Conservation (phyloP, 768 basidiomycete species). For the Tricholoma flavovirens region DNA sequence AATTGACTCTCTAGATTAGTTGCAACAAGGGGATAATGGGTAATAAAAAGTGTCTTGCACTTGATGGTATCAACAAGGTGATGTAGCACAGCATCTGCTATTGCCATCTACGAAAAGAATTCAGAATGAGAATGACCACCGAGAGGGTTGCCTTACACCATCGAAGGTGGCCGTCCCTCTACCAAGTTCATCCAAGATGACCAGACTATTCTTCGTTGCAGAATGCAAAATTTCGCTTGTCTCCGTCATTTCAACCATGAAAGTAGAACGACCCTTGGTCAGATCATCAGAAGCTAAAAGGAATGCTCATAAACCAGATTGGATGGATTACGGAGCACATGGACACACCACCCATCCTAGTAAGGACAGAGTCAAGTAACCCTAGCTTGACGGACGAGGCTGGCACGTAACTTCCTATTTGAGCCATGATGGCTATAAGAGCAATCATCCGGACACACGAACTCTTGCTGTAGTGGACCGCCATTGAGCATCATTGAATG, state of each 20-base stretch:
- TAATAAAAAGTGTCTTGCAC: constrained; percentile 86
- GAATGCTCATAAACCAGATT: constrained; percentile 2
- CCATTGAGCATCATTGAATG: not conserved
- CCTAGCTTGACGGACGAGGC: constrained; percentile 67
- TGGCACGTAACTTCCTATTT: constrained; percentile 93
- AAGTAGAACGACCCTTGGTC: constrained; percentile 81
- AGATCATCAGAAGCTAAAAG: constrained; percentile 78
- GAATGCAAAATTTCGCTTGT: constrained; percentile 83
- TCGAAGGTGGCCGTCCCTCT: constrained; percentile 92
- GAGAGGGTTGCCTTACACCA: constrained; percentile 42
- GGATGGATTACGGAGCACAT: not conserved
- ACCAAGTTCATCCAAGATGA: constrained; percentile 88
- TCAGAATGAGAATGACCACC: not conserved
- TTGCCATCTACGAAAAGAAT: constrained; percentile 59
- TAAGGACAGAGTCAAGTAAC: constrained; percentile 80
- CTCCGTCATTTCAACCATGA: constrained; percentile 96
- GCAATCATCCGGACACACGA: constrained; percentile 77
- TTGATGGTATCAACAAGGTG: constrained; percentile 53
- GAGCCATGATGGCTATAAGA: constrained; percentile 75
- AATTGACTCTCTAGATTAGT: constrained; percentile 54
- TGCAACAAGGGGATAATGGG: constrained; percentile 90
- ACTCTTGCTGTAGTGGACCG: constrained; percentile 54
- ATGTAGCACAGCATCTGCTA: constrained; percentile 76
- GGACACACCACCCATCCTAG: constrained; percentile 79
- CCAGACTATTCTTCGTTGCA: constrained; percentile 70